Percentiles rank a stretch among this genome's conserved stretches.
Evolutionary conservation across 176 grass and related monocot genomes (phyloP).

Genomic region (Secale cereale): DNA sequence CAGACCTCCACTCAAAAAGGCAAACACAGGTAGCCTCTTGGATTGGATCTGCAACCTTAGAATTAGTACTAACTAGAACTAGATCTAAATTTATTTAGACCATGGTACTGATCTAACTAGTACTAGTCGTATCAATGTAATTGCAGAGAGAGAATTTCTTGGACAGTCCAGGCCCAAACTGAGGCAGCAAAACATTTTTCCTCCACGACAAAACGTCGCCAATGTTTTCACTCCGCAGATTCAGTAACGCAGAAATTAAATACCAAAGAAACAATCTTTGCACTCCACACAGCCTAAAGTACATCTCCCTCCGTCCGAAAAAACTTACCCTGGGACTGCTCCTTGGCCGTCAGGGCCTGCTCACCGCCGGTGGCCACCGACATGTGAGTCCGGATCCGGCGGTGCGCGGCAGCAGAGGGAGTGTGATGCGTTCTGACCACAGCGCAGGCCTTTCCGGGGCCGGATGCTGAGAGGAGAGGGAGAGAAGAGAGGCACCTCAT

Average conservation of each 20-base stretch:
- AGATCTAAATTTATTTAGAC: no score
- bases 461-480: slow-evolving; percentile 24
- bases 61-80: background rate
- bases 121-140: background rate
- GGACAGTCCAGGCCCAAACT: background rate
- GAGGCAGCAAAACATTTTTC: background rate
- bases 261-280: background rate
- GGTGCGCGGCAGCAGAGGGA: background rate
- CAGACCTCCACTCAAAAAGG: background rate
- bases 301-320: no score
- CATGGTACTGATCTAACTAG: no score
- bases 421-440: background rate
- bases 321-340: slow-evolving; percentile 36
- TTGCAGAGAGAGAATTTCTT: background rate
- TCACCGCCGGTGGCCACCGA: slow-evolving; percentile 39
- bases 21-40: background rate
- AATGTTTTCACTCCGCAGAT: background rate
- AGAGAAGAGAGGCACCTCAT: slow-evolving; percentile 23
- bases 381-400: background rate
- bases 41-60: background rate
- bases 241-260: background rate
- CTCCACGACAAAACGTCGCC: background rate
- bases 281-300: background rate
- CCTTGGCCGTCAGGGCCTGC: slow-evolving; percentile 39
- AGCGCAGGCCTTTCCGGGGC: slow-evolving; percentile 1